Percentiles rank a stretch among this genome's conserved stretches.
Evolutionary conservation across 208 protist genomes (phyloP).

Genomic region (Acanthamoeba lugdunensis): DNA sequence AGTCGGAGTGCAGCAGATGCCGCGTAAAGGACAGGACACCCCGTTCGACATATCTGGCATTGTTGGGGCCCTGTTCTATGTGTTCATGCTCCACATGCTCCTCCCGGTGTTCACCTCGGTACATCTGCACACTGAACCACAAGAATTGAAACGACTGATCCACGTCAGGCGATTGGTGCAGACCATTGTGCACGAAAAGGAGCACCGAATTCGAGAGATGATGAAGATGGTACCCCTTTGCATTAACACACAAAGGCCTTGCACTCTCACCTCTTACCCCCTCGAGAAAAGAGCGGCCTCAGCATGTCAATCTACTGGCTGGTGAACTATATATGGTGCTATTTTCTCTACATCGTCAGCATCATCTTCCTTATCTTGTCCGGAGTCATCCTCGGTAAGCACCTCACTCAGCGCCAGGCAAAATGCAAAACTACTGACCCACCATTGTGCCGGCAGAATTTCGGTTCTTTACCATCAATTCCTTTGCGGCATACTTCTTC

Average conservation of each 20-base stretch:
- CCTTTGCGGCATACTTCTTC: constrained; percentile 17
- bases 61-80: constrained; percentile 46
- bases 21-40: background rate
- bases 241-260: no score
- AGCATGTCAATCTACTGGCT: constrained; percentile 72
- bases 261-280: no score
- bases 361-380: background rate
- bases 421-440: no score
- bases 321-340: constrained; percentile 67
- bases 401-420: no score
- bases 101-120: constrained; percentile 67
- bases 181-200: constrained; percentile 76
- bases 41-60: constrained; percentile 26
- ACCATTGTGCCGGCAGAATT: constrained; percentile 5
- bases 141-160: no score
- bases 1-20: constrained; percentile 43
- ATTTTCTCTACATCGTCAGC: constrained; percentile 58
- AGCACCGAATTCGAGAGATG: constrained; percentile 57
- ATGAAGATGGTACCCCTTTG: constrained; percentile 72
- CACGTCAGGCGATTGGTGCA: background rate
- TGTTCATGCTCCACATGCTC: constrained; percentile 71
- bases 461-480: constrained; percentile 67
- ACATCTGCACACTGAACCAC: background rate
- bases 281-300: no score
- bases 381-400: no score